Evolutionary conservation across 2,329 filamentous ascomycete genomes (phyloP).

Genomic region (Sarocladiaceae sp.): DNA sequence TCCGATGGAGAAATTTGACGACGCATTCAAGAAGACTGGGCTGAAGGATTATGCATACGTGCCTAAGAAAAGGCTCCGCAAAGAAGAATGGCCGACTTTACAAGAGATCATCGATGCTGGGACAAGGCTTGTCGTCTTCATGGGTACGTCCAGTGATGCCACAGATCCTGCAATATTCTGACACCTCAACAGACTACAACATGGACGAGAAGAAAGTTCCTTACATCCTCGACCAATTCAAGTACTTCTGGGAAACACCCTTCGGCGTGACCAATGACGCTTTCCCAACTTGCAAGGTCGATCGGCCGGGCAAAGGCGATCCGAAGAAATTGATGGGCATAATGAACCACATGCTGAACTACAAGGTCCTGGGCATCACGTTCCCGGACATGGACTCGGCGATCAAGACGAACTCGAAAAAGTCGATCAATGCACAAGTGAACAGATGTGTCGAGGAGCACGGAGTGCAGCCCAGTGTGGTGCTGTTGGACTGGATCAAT

Average conservation of each 20-base stretch:
- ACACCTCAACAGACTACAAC: slow-evolving; percentile 50
- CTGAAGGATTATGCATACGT: slow-evolving; percentile 52
- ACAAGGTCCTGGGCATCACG: slow-evolving; percentile 17
- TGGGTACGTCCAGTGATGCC: slow-evolving; percentile 41
- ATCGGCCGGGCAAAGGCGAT: slow-evolving; percentile 47
- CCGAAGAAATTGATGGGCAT: slow-evolving; percentile 36
- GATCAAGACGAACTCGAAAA: slow-evolving; percentile 12
- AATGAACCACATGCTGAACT: slow-evolving; percentile 29
- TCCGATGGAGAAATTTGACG: slow-evolving; percentile 46
- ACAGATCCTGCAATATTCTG: slow-evolving; percentile 13
- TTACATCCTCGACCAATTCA: slow-evolving; percentile 59
- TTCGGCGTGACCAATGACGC: slow-evolving; percentile 55
- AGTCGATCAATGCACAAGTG: slow-evolving; percentile 12
- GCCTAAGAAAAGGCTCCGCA: slow-evolving; percentile 33
- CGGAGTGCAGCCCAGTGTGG: background rate
- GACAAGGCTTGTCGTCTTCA: slow-evolving; percentile 63
- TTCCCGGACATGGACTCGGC: slow-evolving; percentile 15
- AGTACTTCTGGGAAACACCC: slow-evolving; percentile 65
- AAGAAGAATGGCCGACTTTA: slow-evolving; percentile 63
- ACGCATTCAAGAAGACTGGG: slow-evolving; percentile 47
- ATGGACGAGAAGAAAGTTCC: slow-evolving; percentile 42
- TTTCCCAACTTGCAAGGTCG: slow-evolving; percentile 59
- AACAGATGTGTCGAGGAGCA: slow-evolving; percentile 4
- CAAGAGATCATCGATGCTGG: slow-evolving; percentile 55
- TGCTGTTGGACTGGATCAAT: slow-evolving; percentile 7